A percentile compares a stretch with the other conserved stretches of the same genome.
phyloP scores from a whole-genome alignment of 495 filamentous ascomycete genomes.

The Delitschia confertaspora region DNA sequence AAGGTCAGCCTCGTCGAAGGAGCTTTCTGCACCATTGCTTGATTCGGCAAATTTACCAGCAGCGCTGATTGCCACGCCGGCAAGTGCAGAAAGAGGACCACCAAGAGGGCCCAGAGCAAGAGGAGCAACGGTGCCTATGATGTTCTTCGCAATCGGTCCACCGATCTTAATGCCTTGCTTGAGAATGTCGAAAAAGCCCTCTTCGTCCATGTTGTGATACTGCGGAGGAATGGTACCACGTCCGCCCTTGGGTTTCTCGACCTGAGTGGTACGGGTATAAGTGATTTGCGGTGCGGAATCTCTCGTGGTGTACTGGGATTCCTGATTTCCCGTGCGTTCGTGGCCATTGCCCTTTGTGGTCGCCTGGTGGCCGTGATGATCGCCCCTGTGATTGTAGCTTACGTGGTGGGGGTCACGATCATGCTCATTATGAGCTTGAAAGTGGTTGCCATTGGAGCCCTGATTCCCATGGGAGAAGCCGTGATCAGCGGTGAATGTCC shows the following conservation, averaged over 20 bases:
- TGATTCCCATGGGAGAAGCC: constrained; percentile 3
- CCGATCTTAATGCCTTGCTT: constrained; percentile 6
- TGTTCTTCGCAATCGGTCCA: not conserved
- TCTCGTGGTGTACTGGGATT: no score
- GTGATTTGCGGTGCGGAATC: not conserved
- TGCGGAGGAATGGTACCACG: not conserved
- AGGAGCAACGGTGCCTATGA: not conserved
- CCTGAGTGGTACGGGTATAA: not conserved
- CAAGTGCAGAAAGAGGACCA: not conserved
- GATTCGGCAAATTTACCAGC: constrained; percentile 1
- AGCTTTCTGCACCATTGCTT: constrained; percentile 1
- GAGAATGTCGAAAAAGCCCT: constrained; percentile 7
- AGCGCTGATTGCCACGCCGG: not conserved
- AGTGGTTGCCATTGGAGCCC: not conserved
- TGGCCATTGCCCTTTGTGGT: no score
- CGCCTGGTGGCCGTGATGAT: no score
- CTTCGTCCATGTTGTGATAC: constrained; percentile 3
- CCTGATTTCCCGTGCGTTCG: no score
- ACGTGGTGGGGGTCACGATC: not conserved
- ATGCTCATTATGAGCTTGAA: not conserved
- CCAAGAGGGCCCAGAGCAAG: not conserved
- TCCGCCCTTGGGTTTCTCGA: not conserved
- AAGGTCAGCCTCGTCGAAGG: constrained; percentile 15
- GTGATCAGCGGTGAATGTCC: constrained; percentile 4
- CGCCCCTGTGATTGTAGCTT: not conserved